These are phyloP conservation scores for Cladophialophora yegresii DNA, from an alignment of 2,329 filamentous ascomycete genomes.

Conservation along the genomic window DNA sequence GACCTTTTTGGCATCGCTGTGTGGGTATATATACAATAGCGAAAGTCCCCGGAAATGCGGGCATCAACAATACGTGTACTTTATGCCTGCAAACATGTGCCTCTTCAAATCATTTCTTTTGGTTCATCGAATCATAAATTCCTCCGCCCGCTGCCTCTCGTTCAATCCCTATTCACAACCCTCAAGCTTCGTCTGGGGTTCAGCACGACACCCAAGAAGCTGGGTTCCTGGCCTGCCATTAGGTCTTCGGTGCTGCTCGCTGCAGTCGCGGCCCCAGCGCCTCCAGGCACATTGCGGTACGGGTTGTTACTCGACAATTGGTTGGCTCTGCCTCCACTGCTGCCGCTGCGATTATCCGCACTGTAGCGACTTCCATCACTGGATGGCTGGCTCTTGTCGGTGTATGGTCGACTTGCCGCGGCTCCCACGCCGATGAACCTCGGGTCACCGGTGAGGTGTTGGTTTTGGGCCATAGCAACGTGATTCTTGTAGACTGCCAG, in stretches of 20 bases:
- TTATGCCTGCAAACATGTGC: conserved; percentile 6
- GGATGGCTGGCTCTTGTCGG: conserved; percentile 29
- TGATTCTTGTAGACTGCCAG: conserved; percentile 70
- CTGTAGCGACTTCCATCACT: conserved; percentile 30
- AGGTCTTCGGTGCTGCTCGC: conserved; percentile 60
- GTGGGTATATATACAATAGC: conserved; percentile 6
- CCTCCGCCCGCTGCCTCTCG: not conserved
- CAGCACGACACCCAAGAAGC: conserved; percentile 69
- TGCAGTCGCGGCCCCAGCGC: conserved; percentile 46
- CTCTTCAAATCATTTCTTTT: conserved; percentile 2
- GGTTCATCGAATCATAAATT: conserved; percentile 14
- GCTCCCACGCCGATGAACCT: conserved; percentile 25
- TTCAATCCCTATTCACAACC: conserved; percentile 64
- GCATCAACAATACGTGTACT: conserved; percentile 10
- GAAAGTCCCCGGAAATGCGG: not conserved
- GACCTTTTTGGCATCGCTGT: not conserved
- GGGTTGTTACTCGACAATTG: conserved; percentile 38
- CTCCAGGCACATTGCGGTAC: conserved; percentile 29
- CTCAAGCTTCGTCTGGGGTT: conserved; percentile 68
- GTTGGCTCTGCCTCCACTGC: conserved; percentile 36
- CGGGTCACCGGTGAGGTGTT: conserved; percentile 50
- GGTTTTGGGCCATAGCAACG: conserved; percentile 64
- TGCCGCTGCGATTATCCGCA: conserved; percentile 31
- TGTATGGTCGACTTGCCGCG: conserved; percentile 12
- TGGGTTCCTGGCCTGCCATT: conserved; percentile 65